Base-by-base conservation (phyloP, 2,329 filamentous ascomycete genomes). In the Fusarium heterosporum region DNA sequence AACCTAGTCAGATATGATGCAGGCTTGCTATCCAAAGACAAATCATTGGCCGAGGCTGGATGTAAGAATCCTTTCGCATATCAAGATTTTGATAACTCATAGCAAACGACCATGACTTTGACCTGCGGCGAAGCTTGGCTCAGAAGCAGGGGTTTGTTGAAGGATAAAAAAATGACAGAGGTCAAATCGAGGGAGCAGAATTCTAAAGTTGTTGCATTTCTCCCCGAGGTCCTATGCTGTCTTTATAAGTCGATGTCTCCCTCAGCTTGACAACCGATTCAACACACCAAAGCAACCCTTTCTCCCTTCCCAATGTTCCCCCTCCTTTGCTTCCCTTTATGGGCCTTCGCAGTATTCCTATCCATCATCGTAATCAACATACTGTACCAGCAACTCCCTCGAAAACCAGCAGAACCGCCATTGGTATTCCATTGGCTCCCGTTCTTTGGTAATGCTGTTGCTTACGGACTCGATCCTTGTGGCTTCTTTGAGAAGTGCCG, bases 391-490 rank as follows among this genome's bases (percentile, higher is more conserved):
- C 53, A 53, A 12, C 56, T 72, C 19, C 52, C 60, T 19, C 60
- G 43, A 28, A 72, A 55, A 12, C 19, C 54, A 2, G 46, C 41
- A 4, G 82, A 70, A 81, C 85, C 42, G 75, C 85, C 86, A 0
- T 64, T 84, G 8, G 84, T 89, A n/a, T 88, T 88, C 59, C 86
- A 88, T 72, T 86, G 82, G 79, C 66, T 89, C 19, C 86, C 86
- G 2, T 82, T 91, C 67, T 80, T 93, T 62, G 90, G 90, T 45
- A 92, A 87, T 76, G 91, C 90, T 8, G 80, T 93, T 57, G 83
- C 84, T 22, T 93, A 93, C 78, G 90, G 90, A 69, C 89, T 90
- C 64, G 87, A 93, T 66, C 90, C 90, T 1, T 88, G 85, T 75
- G 81, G 80, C 41, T 92, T 92, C 81, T 92, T 91, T 76, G 84